Percentiles rank a stretch among this genome's conserved stretches.
Evolutionary conservation across 495 filamentous ascomycete species (phyloP).

Genomic region (Chaetomium tenue): DNA sequence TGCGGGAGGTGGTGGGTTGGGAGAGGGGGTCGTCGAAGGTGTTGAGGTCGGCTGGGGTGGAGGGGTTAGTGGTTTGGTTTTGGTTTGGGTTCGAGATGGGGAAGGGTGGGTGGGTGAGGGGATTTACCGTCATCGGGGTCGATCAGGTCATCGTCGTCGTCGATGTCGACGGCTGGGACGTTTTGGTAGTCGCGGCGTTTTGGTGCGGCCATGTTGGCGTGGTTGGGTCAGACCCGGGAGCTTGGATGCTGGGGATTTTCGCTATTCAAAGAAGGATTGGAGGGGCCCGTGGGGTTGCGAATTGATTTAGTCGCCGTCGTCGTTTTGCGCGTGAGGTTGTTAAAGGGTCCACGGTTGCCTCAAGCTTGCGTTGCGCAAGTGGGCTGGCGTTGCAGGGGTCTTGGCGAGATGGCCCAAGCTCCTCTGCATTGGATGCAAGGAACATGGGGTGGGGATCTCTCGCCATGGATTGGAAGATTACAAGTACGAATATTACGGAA

Average conservation of each 20-base stretch:
- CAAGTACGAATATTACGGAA: too few species aligned
- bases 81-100: not conserved
- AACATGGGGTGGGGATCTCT: too few species aligned
- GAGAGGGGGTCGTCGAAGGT: slow-evolving; percentile 87
- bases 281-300: not conserved
- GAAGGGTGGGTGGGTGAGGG: slow-evolving; percentile 11
- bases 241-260: not conserved
- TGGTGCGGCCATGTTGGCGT: slow-evolving; percentile 35
- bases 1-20: slow-evolving; percentile 50
- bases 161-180: slow-evolving; percentile 70
- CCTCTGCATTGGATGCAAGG: not conserved
- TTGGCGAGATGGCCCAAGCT: slow-evolving; percentile 14
- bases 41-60: slow-evolving; percentile 66
- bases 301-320: not conserved
- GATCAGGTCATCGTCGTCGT: slow-evolving; percentile 76
- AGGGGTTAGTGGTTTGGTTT: not conserved
- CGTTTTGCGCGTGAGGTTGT: not conserved
- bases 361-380: slow-evolving; percentile 11
- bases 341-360: slow-evolving; percentile 18
- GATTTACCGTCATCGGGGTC: slow-evolving; percentile 92
- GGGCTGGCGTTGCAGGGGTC: slow-evolving; percentile 15
- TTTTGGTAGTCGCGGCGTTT: slow-evolving; percentile 56
- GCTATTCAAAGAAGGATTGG: not conserved
- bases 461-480: too few species aligned
- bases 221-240: not conserved